These are phyloP conservation scores for Gastroboletus turbinatus DNA, from an alignment of 1,284 basidiomycete species.

Conservation along the genomic window DNA sequence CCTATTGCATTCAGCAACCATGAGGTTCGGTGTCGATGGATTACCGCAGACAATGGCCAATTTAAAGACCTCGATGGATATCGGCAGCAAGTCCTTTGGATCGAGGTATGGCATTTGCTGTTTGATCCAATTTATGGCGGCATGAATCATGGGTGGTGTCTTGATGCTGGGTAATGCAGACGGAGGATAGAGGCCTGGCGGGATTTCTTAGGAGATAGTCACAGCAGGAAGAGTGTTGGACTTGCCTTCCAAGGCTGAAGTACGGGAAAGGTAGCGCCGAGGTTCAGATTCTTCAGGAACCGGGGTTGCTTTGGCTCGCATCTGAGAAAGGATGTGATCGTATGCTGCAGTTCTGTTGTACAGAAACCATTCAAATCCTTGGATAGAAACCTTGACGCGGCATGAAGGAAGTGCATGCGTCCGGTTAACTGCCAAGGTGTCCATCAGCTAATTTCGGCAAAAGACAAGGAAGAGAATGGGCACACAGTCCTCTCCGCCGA, in stretches of 20 bases:
- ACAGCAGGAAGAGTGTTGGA: slow-evolving; percentile 5
- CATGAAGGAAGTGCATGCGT: slow-evolving; percentile 54
- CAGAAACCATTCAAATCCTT: slow-evolving; percentile 88
- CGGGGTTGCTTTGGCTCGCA: slow-evolving; percentile 46
- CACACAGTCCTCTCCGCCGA: slow-evolving; percentile 51
- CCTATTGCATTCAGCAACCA: slow-evolving; percentile 75
- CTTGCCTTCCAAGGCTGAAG: slow-evolving; percentile 32
- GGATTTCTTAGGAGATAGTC: slow-evolving; percentile 18
- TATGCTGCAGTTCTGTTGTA: slow-evolving; percentile 88
- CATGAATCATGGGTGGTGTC: slow-evolving; percentile 48
- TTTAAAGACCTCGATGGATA: slow-evolving; percentile 72
- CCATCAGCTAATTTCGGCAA: slow-evolving; percentile 3
- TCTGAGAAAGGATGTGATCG: slow-evolving; percentile 79
- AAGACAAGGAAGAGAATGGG: slow-evolving; percentile 1
- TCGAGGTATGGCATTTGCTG: slow-evolving; percentile 69
- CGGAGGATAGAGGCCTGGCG: slow-evolving; percentile 33
- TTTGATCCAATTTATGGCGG: slow-evolving; percentile 49
- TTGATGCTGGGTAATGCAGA: slow-evolving; percentile 35
- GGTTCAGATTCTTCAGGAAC: slow-evolving; percentile 26
- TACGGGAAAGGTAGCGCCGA: slow-evolving; percentile 22
- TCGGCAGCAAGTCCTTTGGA: slow-evolving; percentile 76
- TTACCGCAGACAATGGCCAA: slow-evolving; percentile 84
- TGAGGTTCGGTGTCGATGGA: slow-evolving; percentile 75
- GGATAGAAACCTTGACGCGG: slow-evolving; percentile 73
- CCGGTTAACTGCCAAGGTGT: slow-evolving; percentile 33